Conservation (phyloP, 257 asterid species). For the Solanum ossicruentum region DNA sequence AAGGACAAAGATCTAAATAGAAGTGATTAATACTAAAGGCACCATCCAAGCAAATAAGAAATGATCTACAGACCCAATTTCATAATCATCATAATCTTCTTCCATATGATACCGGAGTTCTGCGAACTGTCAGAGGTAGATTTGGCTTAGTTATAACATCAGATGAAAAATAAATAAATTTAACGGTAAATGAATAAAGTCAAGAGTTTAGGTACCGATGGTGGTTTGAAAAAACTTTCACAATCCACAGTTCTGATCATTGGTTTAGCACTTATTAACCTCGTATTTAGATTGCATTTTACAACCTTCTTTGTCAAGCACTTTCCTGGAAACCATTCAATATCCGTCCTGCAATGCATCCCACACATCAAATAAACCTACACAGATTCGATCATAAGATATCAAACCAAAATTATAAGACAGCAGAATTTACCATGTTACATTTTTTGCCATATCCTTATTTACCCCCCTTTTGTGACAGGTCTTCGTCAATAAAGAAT, state of each 20-base stretch:
- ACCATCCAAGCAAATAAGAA: background rate
- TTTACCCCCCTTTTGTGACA: conserved; percentile 55
- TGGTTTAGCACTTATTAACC: conserved; percentile 46
- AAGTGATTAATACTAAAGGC: background rate
- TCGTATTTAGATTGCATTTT: conserved; percentile 31
- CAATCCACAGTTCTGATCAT: conserved; percentile 51
- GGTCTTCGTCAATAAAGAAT: conserved; percentile 50
- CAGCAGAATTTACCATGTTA: conserved; percentile 41
- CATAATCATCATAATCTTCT: conserved; percentile 78
- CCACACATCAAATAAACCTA: background rate
- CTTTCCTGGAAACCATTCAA: conserved; percentile 69
- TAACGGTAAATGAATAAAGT: background rate
- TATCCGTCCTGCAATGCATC: conserved; percentile 40
- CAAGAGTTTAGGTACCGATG: conserved; percentile 5
- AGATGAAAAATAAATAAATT: background rate
- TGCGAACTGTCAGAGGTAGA: conserved; percentile 26
- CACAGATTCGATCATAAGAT: background rate
- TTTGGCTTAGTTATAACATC: background rate
- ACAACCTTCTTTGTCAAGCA: conserved; percentile 50
- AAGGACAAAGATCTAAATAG: background rate
- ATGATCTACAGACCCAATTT: conserved; percentile 48
- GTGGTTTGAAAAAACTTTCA: conserved; percentile 68
- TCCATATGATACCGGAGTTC: conserved; percentile 58
- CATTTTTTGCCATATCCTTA: conserved; percentile 50
- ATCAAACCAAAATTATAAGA: background rate